Conservation (phyloP, 192 early-diverging fungal species). For the Haplosporangium gracile region DNA sequence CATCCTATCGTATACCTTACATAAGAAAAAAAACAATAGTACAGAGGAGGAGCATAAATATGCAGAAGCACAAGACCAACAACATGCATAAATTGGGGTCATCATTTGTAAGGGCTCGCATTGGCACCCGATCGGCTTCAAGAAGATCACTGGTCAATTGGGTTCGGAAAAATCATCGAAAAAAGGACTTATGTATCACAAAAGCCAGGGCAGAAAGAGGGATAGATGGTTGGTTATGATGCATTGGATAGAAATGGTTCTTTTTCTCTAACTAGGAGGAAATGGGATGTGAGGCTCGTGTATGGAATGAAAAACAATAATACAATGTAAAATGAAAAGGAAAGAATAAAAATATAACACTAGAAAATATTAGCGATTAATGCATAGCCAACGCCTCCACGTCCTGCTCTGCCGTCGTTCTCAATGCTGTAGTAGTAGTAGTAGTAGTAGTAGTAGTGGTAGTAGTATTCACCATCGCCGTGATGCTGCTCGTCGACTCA, state of each 20-base stretch:
- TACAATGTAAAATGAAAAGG: not conserved
- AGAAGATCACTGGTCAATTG: too few relatives aligned
- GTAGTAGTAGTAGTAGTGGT: not conserved
- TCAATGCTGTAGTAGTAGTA: not conserved
- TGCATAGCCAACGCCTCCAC: not conserved
- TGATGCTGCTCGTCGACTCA: not conserved
- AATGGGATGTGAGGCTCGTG: not conserved
- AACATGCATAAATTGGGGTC: too few relatives aligned
- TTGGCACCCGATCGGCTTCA: too few relatives aligned
- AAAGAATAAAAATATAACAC: not conserved
- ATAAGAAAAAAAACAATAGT: too few relatives aligned
- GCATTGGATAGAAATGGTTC: not conserved
- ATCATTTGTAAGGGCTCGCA: too few relatives aligned
- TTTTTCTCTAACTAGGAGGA: not conserved
- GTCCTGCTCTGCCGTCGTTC: not conserved
- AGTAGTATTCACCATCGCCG: not conserved
- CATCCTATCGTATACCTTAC: too few relatives aligned
- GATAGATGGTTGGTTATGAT: not conserved
- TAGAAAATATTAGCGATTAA: not conserved
- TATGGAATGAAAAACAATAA: too few relatives aligned
- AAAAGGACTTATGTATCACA: not conserved
- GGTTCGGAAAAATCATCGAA: too few relatives aligned
- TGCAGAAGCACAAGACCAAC: too few relatives aligned
- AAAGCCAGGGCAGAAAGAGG: not conserved
- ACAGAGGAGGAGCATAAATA: too few relatives aligned